Percentiles rank a stretch among this genome's conserved stretches.
phyloP scores from a whole-genome alignment of 345 rosid species.

The Bruguiera parviflora region DNA sequence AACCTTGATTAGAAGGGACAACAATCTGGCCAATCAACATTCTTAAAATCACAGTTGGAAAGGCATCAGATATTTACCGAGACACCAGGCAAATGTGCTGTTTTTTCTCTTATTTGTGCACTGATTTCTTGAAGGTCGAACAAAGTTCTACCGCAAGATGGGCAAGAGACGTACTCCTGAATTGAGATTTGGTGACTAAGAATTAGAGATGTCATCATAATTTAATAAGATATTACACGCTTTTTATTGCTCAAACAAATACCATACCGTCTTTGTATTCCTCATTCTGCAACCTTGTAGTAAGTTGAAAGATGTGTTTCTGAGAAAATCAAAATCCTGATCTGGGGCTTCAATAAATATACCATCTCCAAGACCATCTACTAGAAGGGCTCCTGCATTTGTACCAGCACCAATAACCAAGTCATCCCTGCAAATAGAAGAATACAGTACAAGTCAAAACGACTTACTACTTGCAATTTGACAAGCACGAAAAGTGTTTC shows the following conservation, averaged over 20 bases:
- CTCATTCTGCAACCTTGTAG: conserved; percentile 99
- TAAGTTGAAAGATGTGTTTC: conserved; percentile 87
- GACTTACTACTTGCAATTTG: neutral
- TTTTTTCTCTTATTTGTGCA: conserved; percentile 85
- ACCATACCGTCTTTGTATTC: conserved; percentile 86
- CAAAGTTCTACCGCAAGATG: conserved; percentile 95
- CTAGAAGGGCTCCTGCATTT: conserved; percentile 80
- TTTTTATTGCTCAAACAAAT: neutral
- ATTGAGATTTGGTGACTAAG: conserved; percentile 12
- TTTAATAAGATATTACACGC: neutral
- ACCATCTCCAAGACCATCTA: conserved; percentile 98
- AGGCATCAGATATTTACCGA: conserved; percentile 50
- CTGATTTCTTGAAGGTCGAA: conserved; percentile 97
- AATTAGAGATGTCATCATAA: conserved; percentile 1
- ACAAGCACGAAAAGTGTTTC: conserved; percentile 2
- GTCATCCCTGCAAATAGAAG: conserved; percentile 65
- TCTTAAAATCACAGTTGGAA: neutral
- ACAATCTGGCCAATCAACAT: neutral
- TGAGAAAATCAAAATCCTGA: conserved; percentile 85
- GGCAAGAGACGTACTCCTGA: conserved; percentile 96
- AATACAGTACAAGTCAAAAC: conserved; percentile 16
- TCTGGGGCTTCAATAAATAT: conserved; percentile 75
- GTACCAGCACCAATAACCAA: conserved; percentile 87
- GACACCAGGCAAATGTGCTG: conserved; percentile 95
- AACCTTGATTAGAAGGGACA: neutral